These are phyloP conservation scores for Rhynchosporium graminicola DNA, from an alignment of 2,329 filamentous ascomycete genomes.

Conservation along the genomic window DNA sequence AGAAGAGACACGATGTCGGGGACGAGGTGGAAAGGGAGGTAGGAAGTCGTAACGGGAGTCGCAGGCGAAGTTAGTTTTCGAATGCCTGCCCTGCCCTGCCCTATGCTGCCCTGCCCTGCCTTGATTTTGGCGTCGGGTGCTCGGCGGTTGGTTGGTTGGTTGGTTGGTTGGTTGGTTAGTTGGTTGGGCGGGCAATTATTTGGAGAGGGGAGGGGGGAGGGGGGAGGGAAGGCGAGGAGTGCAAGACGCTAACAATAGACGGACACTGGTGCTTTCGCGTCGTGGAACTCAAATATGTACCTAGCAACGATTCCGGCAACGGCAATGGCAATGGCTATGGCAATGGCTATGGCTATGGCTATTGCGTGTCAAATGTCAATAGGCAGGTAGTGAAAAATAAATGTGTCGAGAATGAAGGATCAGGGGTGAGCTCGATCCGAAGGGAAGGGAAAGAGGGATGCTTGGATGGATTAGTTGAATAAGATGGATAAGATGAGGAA, in stretches of 20 bases:
- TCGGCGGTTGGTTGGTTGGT: slow-evolving; percentile 27
- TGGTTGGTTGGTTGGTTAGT: slow-evolving; percentile 35
- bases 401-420: no score
- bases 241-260: no score
- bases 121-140: slow-evolving; percentile 2
- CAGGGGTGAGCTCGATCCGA: no score
- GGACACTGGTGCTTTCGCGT: slow-evolving; percentile 20
- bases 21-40: slow-evolving; percentile 14
- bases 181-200: slow-evolving; percentile 32
- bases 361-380: no score
- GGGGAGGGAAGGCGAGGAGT: background rate
- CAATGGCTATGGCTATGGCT: background rate
- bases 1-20: slow-evolving; percentile 3
- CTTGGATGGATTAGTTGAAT: no score
- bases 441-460: no score
- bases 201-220: background rate
- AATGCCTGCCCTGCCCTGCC: slow-evolving; percentile 1
- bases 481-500: no score
- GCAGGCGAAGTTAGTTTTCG: background rate
- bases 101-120: slow-evolving; percentile 6
- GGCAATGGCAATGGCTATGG: background rate
- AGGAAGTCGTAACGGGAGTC: slow-evolving; percentile 1
- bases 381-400: no score
- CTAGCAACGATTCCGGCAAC: slow-evolving; percentile 26
- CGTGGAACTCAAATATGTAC: slow-evolving; percentile 15